Base-by-base conservation (phyloP, 2,329 filamentous ascomycete species). In the Fusarium agapanthi region DNA sequence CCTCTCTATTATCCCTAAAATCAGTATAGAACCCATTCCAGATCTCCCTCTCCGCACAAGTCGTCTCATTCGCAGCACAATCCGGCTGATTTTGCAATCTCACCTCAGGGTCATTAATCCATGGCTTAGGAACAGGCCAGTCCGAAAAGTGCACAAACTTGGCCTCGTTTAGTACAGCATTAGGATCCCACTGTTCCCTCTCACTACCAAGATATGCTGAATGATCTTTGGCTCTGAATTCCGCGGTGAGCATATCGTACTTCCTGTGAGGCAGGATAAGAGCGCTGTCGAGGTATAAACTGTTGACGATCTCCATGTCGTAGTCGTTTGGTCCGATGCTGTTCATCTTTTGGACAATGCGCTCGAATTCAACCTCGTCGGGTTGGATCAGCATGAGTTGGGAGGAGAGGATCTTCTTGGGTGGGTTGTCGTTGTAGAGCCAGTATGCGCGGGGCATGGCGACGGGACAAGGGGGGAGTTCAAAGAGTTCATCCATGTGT, bases 371-470 rank as follows among this genome's bases (percentile, higher is more conserved):
- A 24, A 79, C 74, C 16, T 82, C 78, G 15, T 86, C 87, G 0
- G 92, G 91, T 59, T 90, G 83, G 24, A 92, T 81, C 4, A 92
- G 85, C 75, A 91, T 84, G 30, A 92, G 77, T 24, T 89, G 84
- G 0, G 88, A 89, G 0, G 89, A 89, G n/a, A 93, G 84, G 13
- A 86, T 85, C 72, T 85, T 85, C 14, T 83, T 83, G 1, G 65
- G 66, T 0, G 55, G 55, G 30, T 71, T 54, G 15, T 72, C 70
- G 84, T 82, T 2, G 87, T 88, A 32, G 88, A 89, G 83, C 92
- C 92, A 94, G 80, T 94, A 93, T 15, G 92, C 92, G 26, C 90
- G 88, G 3, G 92, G 90, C 88, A 93, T 91, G 11, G 91, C 91
- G 12, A 92, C 86, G 6, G 87, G 84, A 3, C 88, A 86, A 2